A percentile compares a stretch with the other conserved stretches of the same genome.
phyloP scores from a whole-genome alignment of 352 stramenopile species.

The Globisporangium carolinianum region DNA sequence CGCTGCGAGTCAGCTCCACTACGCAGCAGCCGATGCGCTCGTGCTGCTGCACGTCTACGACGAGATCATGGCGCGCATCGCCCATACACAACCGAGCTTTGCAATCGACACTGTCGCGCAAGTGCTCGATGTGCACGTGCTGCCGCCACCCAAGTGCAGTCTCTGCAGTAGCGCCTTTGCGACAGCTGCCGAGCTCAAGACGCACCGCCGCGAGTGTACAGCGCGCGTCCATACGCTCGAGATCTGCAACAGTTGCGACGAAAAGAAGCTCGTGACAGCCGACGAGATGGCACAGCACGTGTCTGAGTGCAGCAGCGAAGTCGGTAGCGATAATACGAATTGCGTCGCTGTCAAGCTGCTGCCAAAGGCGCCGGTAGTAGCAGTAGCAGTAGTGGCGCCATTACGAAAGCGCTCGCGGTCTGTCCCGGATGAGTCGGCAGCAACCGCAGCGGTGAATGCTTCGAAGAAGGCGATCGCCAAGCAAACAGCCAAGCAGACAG shows the following conservation, averaged over 20 bases:
- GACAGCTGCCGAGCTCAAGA: constrained; percentile 24
- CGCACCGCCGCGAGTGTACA: constrained; percentile 37
- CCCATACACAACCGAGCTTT: constrained; percentile 22
- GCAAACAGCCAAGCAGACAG: too few species aligned
- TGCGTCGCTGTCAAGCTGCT: constrained; percentile 4
- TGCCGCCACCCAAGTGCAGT: constrained; percentile 34
- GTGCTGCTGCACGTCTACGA: constrained; percentile 72
- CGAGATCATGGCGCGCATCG: constrained; percentile 34
- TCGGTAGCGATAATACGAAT: constrained; percentile 7
- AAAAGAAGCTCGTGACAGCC: constrained; percentile 36
- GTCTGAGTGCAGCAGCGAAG: constrained; percentile 22
- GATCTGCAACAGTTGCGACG: constrained; percentile 39
- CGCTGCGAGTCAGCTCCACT: constrained; percentile 45
- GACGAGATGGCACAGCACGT: constrained; percentile 37
- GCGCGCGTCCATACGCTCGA: constrained; percentile 27
- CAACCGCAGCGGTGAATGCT: not conserved
- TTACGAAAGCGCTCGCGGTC: constrained; percentile 25
- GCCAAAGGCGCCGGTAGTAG: constrained; percentile 3
- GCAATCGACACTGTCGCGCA: constrained; percentile 40
- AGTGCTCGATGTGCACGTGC: constrained; percentile 53
- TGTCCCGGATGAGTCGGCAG: constrained; percentile 6
- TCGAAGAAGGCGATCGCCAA: not conserved
- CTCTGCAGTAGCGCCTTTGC: constrained; percentile 47
- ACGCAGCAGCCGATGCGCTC: constrained; percentile 62
- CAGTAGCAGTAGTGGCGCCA: not conserved